phyloP scores from a whole-genome alignment of 1,284 basidiomycete genomes.

The Somion occarium region DNA sequence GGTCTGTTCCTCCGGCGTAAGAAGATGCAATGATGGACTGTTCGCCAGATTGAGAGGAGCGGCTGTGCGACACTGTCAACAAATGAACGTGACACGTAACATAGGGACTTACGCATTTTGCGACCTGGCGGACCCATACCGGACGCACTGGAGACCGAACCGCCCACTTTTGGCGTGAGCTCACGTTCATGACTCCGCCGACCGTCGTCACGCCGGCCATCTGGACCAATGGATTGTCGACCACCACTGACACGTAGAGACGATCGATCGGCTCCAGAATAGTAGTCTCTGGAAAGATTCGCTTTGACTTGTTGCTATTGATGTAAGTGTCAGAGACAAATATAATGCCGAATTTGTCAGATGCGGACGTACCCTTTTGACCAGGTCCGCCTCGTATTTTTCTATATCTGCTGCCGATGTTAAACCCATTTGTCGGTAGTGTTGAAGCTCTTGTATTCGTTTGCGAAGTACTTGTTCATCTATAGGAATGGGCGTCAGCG shows the following conservation, averaged over 20 bases:
- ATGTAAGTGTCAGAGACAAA: constrained; percentile 1
- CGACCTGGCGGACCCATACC: constrained; percentile 37
- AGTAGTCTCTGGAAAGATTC: constrained; percentile 51
- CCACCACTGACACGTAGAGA: constrained; percentile 39
- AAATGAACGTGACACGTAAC: constrained; percentile 7
- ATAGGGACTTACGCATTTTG: constrained; percentile 38
- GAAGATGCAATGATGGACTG: constrained; percentile 81
- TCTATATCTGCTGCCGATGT: constrained; percentile 84
- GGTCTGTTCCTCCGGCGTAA: constrained; percentile 80
- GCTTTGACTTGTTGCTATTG: constrained; percentile 54
- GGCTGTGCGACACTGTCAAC: constrained; percentile 32
- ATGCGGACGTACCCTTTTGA: constrained; percentile 56
- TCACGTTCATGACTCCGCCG: constrained; percentile 57
- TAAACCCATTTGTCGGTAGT: constrained; percentile 82
- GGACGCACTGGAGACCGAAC: constrained; percentile 23
- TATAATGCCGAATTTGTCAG: constrained; percentile 3
- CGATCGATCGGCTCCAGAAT: constrained; percentile 43
- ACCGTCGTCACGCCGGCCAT: constrained; percentile 48
- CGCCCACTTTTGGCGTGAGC: constrained; percentile 45
- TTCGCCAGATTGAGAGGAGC: constrained; percentile 84
- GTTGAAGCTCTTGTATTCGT: constrained; percentile 84
- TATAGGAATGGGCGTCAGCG: constrained; percentile 25
- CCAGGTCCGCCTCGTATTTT: constrained; percentile 74
- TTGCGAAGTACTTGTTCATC: constrained; percentile 85
- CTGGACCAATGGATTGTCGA: constrained; percentile 54